Evolutionary conservation across 768 basidiomycete genomes (phyloP).

Genomic region (Paxillus ammoniavirescens): DNA sequence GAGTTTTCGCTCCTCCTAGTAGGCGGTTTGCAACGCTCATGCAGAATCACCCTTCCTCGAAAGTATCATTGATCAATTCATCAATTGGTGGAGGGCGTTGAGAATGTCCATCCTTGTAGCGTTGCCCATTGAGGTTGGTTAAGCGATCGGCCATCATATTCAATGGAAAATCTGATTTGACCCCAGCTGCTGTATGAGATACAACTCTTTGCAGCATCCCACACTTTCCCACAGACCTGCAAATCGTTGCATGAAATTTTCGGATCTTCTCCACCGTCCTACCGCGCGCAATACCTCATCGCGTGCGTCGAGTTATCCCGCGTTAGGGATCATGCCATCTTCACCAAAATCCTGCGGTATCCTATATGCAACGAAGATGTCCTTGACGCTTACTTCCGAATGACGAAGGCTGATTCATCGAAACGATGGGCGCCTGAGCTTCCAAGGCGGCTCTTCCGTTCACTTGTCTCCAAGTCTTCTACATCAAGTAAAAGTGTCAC

Average conservation of each 20-base stretch:
- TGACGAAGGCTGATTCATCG: not conserved
- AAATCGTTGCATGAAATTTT: slow-evolving; percentile 54
- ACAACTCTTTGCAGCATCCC: slow-evolving; percentile 67
- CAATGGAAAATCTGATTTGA: slow-evolving; percentile 7
- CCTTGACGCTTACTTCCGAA: slow-evolving; percentile 46
- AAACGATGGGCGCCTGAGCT: slow-evolving; percentile 41
- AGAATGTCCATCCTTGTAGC: slow-evolving; percentile 21
- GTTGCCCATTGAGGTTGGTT: slow-evolving; percentile 37
- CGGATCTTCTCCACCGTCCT: slow-evolving; percentile 50
- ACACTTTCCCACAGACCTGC: slow-evolving; percentile 58
- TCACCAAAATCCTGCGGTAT: slow-evolving; percentile 49
- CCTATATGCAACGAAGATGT: slow-evolving; percentile 37
- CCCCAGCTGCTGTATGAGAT: slow-evolving; percentile 70
- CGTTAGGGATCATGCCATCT: slow-evolving; percentile 17
- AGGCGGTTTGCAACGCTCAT: too few relatives aligned
- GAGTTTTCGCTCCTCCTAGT: too few relatives aligned
- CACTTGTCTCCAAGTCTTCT: slow-evolving; percentile 35
- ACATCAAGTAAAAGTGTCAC: slow-evolving; percentile 3
- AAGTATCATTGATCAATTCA: slow-evolving; percentile 16
- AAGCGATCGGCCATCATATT: not conserved
- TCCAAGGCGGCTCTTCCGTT: slow-evolving; percentile 67
- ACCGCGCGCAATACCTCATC: slow-evolving; percentile 67
- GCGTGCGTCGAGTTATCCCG: slow-evolving; percentile 25
- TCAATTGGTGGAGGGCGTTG: too few relatives aligned
- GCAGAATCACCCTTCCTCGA: not conserved